These are phyloP conservation scores for Bacidia rubella DNA, from an alignment of 495 filamentous ascomycete genomes.

Conservation along the genomic window DNA sequence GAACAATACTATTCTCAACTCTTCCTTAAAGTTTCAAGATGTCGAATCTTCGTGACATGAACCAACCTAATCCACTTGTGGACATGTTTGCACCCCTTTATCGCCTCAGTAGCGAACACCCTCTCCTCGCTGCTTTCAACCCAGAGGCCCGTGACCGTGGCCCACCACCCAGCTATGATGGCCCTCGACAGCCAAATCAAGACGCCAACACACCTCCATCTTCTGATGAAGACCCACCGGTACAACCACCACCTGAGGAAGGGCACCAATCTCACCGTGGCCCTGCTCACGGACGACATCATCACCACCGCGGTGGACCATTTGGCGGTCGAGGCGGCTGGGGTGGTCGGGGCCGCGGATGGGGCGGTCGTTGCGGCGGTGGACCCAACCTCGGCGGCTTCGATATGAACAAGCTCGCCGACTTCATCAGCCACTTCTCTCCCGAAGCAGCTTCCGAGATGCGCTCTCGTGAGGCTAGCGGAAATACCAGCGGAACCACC, in stretches of 20 bases:
- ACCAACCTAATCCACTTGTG: slow-evolving; percentile 27
- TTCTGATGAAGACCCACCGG: slow-evolving; percentile 14
- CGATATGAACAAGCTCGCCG: slow-evolving; percentile 25
- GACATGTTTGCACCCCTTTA: slow-evolving; percentile 25
- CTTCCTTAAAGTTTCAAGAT: not conserved
- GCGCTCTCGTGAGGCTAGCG: slow-evolving; percentile 22
- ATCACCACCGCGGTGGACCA: slow-evolving; percentile 6
- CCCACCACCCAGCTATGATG: slow-evolving; percentile 5
- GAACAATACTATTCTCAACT: not conserved
- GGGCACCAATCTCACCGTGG: slow-evolving; percentile 15
- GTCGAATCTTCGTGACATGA: slow-evolving; percentile 24
- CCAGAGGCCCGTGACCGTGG: slow-evolving; percentile 13
- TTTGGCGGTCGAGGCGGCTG: slow-evolving; percentile 13
- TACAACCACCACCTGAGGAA: slow-evolving; percentile 13
- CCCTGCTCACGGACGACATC: slow-evolving; percentile 10
- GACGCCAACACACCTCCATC: slow-evolving; percentile 4
- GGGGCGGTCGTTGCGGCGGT: slow-evolving; percentile 7
- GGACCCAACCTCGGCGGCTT: slow-evolving; percentile 19
- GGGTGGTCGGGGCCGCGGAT: slow-evolving; percentile 13
- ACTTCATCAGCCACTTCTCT: slow-evolving; percentile 24
- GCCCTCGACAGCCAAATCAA: not conserved
- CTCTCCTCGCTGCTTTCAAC: slow-evolving; percentile 26
- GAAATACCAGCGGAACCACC: slow-evolving; percentile 14
- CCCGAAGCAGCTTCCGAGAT: slow-evolving; percentile 19
- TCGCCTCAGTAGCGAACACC: slow-evolving; percentile 19